Base-by-base conservation (phyloP, 2,329 filamentous ascomycete genomes). In the Fusarium cicatricum region DNA sequence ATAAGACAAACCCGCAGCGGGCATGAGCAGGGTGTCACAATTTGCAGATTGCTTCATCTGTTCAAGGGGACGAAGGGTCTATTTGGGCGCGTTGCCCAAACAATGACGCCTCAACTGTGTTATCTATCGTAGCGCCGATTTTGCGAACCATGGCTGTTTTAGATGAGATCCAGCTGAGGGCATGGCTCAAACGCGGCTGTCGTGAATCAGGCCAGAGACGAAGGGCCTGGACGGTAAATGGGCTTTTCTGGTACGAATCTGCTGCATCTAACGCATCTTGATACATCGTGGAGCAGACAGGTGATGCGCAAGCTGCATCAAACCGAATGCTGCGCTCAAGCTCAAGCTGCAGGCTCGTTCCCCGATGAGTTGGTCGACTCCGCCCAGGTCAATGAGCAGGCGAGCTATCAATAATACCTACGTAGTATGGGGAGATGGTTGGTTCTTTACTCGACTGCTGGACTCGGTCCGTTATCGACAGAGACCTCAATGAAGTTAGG, bases 41-140 rank as follows among this genome's bases (percentile, higher is more conserved):
- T 56, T 41, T 55, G 45, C 55, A 64, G 57, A 68, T 67, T 64
- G 55, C 51, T 59, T 65, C 60, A 54, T 63, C 52, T 28, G 52
- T 26, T 57, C 43, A 48, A 52, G 48, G 44, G 31, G 50, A 42
- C 43, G 51, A 31, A 31, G 29, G 17, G 32, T 41, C 28, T 42
- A 42, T 40, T 44, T 52, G 48, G 59, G 42, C 50, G 43, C 40
- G 33, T 62, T 49, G 46, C 47, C 42, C 43, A 55, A 52, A 52
- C 43, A 48, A 53, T 21, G 44, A 58, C 58, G 59, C 59, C 61
- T 64, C 61, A 62, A 64, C 61, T 64, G 61, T 46, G 31, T 52
- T 41, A 43, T 52, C 38, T 51, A 53, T 31, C 55, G 54, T 67
- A 55, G 58, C 54, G 57, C 41, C 55, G 56, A 55, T 57, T 60